phyloP scores from a whole-genome alignment of 352 stramenopile species.

The Vaucheria bursata region DNA sequence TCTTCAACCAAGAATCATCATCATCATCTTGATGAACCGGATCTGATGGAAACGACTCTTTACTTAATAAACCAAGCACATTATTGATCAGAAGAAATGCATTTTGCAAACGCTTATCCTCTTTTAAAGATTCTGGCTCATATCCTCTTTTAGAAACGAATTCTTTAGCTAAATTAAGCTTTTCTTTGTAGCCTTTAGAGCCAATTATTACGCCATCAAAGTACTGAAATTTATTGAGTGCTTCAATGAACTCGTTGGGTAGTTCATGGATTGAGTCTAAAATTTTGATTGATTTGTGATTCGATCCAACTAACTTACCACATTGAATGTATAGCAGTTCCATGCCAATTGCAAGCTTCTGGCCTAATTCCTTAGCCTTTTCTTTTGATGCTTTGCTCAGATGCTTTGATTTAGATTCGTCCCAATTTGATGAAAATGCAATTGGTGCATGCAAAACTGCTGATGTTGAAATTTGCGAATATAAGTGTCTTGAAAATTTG shows the following conservation, averaged over 20 bases:
- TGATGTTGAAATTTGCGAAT: slow-evolving; percentile 29
- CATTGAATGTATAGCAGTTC: slow-evolving; percentile 13
- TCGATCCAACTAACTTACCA: not conserved
- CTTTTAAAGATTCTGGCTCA: not conserved
- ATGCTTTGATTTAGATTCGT: not conserved
- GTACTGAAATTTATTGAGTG: slow-evolving; percentile 20
- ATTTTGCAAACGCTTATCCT: not conserved
- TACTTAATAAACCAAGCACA: not conserved
- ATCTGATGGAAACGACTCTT: not conserved
- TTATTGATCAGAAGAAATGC: not conserved
- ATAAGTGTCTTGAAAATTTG: slow-evolving; percentile 38
- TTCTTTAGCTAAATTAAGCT: slow-evolving; percentile 21
- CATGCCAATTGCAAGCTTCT: slow-evolving; percentile 46
- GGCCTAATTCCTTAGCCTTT: slow-evolving; percentile 24
- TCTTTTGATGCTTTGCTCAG: slow-evolving; percentile 2
- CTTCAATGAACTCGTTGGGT: not conserved
- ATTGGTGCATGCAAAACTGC: slow-evolving; percentile 1
- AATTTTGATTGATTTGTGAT: not conserved
- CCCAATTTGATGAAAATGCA: slow-evolving; percentile 25
- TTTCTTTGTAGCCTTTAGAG: slow-evolving; percentile 38
- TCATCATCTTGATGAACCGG: not conserved
- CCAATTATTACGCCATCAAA: slow-evolving; percentile 42
- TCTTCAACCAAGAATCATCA: not conserved
- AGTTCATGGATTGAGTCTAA: not conserved
- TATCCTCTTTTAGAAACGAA: not conserved